Evolutionary conservation across 1,139 yeast genomes (phyloP), one percentile per base, ranked within the genome.

Genomic region (Candida tropicalis): DNA sequence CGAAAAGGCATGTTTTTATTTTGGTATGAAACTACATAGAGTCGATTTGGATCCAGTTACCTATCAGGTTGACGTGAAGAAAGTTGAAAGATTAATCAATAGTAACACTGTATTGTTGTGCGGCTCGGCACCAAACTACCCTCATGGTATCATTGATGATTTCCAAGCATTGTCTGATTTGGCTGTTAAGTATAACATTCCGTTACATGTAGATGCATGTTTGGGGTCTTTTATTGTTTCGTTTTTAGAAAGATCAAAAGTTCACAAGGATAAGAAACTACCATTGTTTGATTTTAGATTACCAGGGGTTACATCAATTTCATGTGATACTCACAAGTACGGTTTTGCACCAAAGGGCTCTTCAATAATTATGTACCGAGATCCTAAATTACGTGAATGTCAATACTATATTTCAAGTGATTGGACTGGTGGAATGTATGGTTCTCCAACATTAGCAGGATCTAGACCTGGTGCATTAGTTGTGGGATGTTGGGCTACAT

Each of bases 261-360:
- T 82, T 45, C 77, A 77, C 38, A 75, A 66, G 3, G 57, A 58
- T 31, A 49, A 38, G 5, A 62, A 31, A 11, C 59, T 82, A 1
- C 91, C 95, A 12, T 56, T 68, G 13, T 91, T 91, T 66, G 99
- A 93, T 62, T 93, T 93, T 66, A 71, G 95, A 51, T 75, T 89
- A 2, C 85, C 89, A 0, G 98, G 98, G 32, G 98, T 93, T n/a
- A 93, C 98, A 1, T 90, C 97, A 3, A 91, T 93, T 48, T 87
- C 97, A 10, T 93, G 98, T 66, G 99, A 93, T 61, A 91, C 98
- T 13, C 99, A 93, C 72, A 93, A 93, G 64, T 93, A 93, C 59
- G 99, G 98, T 1, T 93, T 91, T 73, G 97, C 98, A 8, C 98
- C 99, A 36, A 93, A 93, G 65, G 99, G 99, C 4, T 86, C 96